Conservation (phyloP, 2,329 filamentous ascomycete species). For the Aspergillus ibericus region DNA sequence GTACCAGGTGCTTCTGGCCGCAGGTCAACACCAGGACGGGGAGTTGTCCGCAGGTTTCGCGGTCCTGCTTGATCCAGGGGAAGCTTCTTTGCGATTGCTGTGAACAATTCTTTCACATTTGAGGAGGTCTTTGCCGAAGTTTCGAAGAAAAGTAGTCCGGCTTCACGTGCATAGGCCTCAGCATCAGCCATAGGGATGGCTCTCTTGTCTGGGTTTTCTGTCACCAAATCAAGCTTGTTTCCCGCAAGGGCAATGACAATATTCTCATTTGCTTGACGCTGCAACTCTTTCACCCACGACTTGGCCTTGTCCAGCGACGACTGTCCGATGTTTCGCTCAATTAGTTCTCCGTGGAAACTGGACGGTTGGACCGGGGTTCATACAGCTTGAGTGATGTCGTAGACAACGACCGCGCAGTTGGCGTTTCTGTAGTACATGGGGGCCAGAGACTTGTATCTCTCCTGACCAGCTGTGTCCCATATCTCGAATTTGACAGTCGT, state of each 20-base stretch:
- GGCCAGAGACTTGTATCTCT: constrained; percentile 97
- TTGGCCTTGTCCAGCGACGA: constrained; percentile 98
- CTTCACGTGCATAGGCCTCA: constrained; percentile 91
- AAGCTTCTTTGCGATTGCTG: constrained; percentile 95
- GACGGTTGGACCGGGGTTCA: constrained; percentile 35
- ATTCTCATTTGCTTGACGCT: constrained; percentile 98
- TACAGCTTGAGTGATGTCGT: constrained; percentile 99
- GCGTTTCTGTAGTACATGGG: constrained; percentile 99
- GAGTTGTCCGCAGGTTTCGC: constrained; percentile 70
- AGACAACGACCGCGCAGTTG: constrained; percentile 98
- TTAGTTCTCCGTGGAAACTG: constrained; percentile 11
- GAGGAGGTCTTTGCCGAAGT: constrained; percentile 97
- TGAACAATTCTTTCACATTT: constrained; percentile 95
- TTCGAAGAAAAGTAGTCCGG: constrained; percentile 94
- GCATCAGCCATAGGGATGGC: constrained; percentile 86
- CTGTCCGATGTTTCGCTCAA: constrained; percentile 49
- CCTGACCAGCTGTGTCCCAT: constrained; percentile 98
- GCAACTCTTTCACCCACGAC: constrained; percentile 97
- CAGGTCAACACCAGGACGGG: constrained; percentile 66
- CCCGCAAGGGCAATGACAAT: constrained; percentile 98
- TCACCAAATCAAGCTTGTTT: constrained; percentile 96
- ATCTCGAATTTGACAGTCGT: constrained; percentile 99
- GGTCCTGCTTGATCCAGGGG: constrained; percentile 95
- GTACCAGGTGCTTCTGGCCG: constrained; percentile 62
- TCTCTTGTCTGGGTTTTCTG: constrained; percentile 91